Conservation (phyloP, 2,329 filamentous ascomycete species). For the Phaeophleospora eucalypticola region DNA sequence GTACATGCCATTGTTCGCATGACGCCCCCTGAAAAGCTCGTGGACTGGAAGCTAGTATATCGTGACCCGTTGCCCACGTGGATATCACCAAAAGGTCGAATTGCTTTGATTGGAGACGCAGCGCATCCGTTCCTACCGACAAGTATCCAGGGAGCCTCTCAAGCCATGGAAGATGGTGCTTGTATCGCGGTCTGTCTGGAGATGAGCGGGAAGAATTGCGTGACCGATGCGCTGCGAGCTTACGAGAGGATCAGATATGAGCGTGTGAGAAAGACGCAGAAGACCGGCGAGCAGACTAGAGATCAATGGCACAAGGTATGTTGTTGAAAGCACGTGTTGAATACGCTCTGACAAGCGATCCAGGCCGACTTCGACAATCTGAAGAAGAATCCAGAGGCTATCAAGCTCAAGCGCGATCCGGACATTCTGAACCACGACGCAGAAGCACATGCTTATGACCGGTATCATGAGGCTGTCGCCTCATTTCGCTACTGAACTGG, state of each 20-base stretch:
- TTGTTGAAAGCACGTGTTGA: neutral
- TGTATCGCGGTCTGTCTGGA: constrained; percentile 45
- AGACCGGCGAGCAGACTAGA: constrained; percentile 8
- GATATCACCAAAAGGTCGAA: constrained; percentile 49
- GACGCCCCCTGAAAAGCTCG: constrained; percentile 31
- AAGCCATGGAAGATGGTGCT: constrained; percentile 52
- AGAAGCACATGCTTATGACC: constrained; percentile 39
- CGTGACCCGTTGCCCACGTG: constrained; percentile 53
- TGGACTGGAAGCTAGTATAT: constrained; percentile 57
- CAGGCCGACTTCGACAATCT: constrained; percentile 45
- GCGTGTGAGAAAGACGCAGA: constrained; percentile 20
- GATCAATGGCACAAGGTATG: constrained; percentile 45
- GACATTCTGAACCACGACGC: constrained; percentile 50
- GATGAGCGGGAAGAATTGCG: constrained; percentile 40
- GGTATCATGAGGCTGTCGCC: constrained; percentile 1
- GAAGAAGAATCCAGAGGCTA: constrained; percentile 41
- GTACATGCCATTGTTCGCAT: constrained; percentile 46
- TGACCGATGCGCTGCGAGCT: constrained; percentile 26
- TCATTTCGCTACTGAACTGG: neutral
- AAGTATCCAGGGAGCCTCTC: constrained; percentile 51
- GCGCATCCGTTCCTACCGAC: constrained; percentile 55
- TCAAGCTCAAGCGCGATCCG: constrained; percentile 45
- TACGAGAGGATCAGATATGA: constrained; percentile 27
- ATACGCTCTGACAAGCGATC: neutral
- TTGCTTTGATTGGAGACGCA: constrained; percentile 51